Base-by-base conservation (phyloP, 2,329 filamentous ascomycete species). In the Talaromyces sp. region DNA sequence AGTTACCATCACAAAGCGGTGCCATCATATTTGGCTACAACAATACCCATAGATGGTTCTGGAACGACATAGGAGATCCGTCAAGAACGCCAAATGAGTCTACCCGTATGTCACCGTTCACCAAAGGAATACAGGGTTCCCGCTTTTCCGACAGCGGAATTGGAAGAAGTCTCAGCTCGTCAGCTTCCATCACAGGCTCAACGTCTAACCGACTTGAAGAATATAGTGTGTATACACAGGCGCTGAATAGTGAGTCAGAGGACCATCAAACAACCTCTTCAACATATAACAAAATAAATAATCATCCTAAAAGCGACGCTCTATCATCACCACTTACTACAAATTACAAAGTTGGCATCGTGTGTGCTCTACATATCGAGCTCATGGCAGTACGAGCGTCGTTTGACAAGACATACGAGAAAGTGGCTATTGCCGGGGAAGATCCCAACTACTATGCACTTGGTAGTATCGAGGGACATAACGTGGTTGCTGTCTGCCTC, bases 371-470 rank as follows among this genome's bases (percentile, higher is more conserved):
- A 31, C 64, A 61, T 1, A 61, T 67, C 9, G 73, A 77, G 59
- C 65, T 74, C 2, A 60, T 69, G 47, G 73, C 73, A 3, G 71
- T 73, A 1, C 69, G 68, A 33, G 65, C 66, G 6, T 49, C 70
- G n/a, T 71, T 75, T 35, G 72, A 75, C 50, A 49, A 68, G 50
- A 41, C 58, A 19, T 68, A 72, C 61, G 39, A 64, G 2, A 63
- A 64, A 13, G 49, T 54, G 13, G 27, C 47, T 8, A 49, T 67
- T 2, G 9, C 50, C 1, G 31, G 50, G 6, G 54, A 31, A 43
- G 72, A 75, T 61, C 50, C 67, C 3, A 74, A 75, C 35, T 64
- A 67, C 22, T 74, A 76, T 64, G 61, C 66, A 11, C 65, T 76
- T 1, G 73, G 73, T 22, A 57, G 60, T 9, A 72, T 76, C 0